Evolutionary conservation across 768 basidiomycete genomes (phyloP).

Genomic region (Collybiopsis confluens): DNA sequence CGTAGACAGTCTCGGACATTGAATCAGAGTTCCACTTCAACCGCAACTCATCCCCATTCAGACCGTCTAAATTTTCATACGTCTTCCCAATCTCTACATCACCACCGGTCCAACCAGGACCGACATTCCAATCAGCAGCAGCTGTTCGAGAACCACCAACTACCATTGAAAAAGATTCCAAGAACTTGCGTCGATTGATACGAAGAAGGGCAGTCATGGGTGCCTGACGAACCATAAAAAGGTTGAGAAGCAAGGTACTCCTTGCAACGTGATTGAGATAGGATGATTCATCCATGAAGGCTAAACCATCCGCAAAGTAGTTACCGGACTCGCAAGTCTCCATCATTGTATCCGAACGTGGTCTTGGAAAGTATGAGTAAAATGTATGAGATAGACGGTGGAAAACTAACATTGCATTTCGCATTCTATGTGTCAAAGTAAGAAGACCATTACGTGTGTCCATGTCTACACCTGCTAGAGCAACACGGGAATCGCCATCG

Average conservation of each 20-base stretch:
- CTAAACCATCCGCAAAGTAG: background rate
- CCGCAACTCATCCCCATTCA: background rate
- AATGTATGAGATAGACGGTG: too few species aligned
- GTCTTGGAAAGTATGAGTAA: too few species aligned
- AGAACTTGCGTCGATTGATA: background rate
- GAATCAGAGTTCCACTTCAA: background rate
- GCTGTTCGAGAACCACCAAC: background rate
- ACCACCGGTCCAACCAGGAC: background rate
- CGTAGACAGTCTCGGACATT: background rate
- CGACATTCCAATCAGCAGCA: background rate
- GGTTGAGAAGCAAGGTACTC: background rate
- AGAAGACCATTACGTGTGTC: too few species aligned
- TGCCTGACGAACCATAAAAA: background rate
- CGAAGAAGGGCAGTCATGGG: background rate
- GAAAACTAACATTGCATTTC: too few species aligned
- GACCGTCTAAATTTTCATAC: background rate
- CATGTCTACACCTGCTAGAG: too few species aligned
- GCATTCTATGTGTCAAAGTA: too few species aligned
- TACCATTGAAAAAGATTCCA: background rate
- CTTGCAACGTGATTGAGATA: background rate
- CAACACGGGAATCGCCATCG: too few species aligned
- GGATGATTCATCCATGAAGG: background rate
- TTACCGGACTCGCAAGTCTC: background rate
- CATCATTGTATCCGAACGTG: background rate
- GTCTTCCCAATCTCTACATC: background rate